Evolutionary conservation across 441 rosid genomes (phyloP), one percentile per base, ranked within the genome.

Genomic region (Euphorbia schlechtendalii): DNA sequence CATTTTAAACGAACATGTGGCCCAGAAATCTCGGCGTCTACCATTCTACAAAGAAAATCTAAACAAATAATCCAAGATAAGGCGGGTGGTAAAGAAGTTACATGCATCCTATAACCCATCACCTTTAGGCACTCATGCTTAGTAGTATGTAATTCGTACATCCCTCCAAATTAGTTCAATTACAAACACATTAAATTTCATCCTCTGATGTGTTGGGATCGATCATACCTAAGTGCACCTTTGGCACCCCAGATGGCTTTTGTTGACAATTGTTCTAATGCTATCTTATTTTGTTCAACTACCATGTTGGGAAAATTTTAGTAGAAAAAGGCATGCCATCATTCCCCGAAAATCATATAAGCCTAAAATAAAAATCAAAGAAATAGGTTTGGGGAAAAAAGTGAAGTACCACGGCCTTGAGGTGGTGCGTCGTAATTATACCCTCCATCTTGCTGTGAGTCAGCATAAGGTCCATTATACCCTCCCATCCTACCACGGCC

Each of bases 381-480:
- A 8, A 30, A 5, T 15, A 10, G 34, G 6, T n/a, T n/a, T n/a
- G n/a, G 1, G n/a, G n/a, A n/a, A 15, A 5, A 27, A 38, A 21
- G 53, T 9, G 21, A 63, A 38, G 22, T 75, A 86, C 90, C 88
- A 27, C 90, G 86, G 61, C 82, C 86, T 67, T 76, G 87, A 69
- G 80, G 69, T 77, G 86, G 92, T 48, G 76, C 80, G 43, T 86
- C 92, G 58, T 83, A 75, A 75, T 83, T 75, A 69, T 83, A 80
- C 45, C 88, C 88, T 24, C 87, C 89, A 36, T 36, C 40, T 36
- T 36, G 40, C 40, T 36, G 40, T 3, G 40, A 3, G n/a, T n/a
- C n/a, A n/a, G n/a, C n/a, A n/a, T n/a, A n/a, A n/a, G n/a, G n/a
- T n/a, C n/a, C n/a, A n/a, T n/a, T n/a, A n/a, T n/a, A n/a, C n/a